Conservation (phyloP, 805 yeast species). For the Ogataea neopini region DNA sequence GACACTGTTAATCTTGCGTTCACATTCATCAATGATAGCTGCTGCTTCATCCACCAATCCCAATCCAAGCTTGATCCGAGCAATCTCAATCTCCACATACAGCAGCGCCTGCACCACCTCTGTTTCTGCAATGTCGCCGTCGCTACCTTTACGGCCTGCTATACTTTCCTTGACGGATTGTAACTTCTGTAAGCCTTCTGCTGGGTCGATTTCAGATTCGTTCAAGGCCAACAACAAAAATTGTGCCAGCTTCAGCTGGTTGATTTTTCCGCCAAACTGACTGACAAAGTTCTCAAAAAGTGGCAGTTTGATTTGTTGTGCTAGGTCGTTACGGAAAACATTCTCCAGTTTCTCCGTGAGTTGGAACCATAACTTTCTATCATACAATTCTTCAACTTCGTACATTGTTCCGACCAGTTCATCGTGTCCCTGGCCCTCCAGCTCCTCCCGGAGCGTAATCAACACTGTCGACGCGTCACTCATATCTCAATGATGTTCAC, state of each 20-base stretch:
- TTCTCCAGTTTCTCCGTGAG: slow-evolving; percentile 64
- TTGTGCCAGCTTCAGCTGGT: slow-evolving; percentile 75
- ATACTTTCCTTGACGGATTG: slow-evolving; percentile 46
- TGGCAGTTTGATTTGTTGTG: slow-evolving; percentile 58
- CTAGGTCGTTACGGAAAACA: slow-evolving; percentile 52
- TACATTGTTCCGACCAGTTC: slow-evolving; percentile 63
- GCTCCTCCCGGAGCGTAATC: slow-evolving; percentile 63
- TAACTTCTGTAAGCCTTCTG: slow-evolving; percentile 53
- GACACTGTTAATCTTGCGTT: slow-evolving; percentile 55
- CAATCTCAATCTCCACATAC: slow-evolving; percentile 68
- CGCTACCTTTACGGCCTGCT: slow-evolving; percentile 32
- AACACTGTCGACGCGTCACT: slow-evolving; percentile 43
- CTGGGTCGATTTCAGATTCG: slow-evolving; percentile 8
- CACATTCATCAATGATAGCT: slow-evolving; percentile 62
- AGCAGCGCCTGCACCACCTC: slow-evolving; percentile 51
- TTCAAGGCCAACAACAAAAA: slow-evolving; percentile 58
- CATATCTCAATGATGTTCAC: background rate
- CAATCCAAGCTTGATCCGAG: slow-evolving; percentile 64
- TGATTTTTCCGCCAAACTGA: slow-evolving; percentile 67
- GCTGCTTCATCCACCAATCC: slow-evolving; percentile 58
- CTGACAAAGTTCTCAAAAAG: slow-evolving; percentile 71
- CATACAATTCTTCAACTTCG: slow-evolving; percentile 80
- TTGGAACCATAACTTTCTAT: slow-evolving; percentile 94
- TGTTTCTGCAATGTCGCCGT: slow-evolving; percentile 34
- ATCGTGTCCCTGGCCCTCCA: slow-evolving; percentile 44